A percentile compares a stretch with the other conserved stretches of the same genome.
Conservation (phyloP, 2,329 filamentous ascomycete species). For the Ophiocordyceps camponoti-leonardi region DNA sequence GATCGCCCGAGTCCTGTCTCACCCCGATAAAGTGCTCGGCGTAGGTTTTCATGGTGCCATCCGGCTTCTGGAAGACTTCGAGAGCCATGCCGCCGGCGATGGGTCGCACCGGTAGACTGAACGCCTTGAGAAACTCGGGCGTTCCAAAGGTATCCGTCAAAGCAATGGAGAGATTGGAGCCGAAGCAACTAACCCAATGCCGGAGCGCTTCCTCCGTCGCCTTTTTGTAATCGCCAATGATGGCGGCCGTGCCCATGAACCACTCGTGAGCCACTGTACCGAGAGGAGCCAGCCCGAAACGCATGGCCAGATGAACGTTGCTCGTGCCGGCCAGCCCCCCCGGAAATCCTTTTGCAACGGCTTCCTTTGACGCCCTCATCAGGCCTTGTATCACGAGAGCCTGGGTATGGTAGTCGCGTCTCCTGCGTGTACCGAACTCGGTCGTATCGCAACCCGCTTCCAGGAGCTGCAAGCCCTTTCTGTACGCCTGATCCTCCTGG, state of each 20-base stretch:
- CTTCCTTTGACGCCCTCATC: constrained; percentile 60
- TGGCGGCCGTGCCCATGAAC: constrained; percentile 97
- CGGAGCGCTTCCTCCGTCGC: constrained; percentile 72
- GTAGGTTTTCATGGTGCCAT: constrained; percentile 42
- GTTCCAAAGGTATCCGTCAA: constrained; percentile 96
- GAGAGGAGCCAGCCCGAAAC: constrained; percentile 66
- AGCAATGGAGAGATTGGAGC: constrained; percentile 68
- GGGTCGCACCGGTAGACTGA: constrained; percentile 45
- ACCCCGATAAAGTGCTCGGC: constrained; percentile 72
- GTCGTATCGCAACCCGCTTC: constrained; percentile 77
- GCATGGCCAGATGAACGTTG: constrained; percentile 95
- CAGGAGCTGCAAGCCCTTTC: constrained; percentile 63
- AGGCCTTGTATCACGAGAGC: constrained; percentile 80
- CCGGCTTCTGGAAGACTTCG: constrained; percentile 21
- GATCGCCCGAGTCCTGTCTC: constrained; percentile 82
- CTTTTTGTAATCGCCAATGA: constrained; percentile 66
- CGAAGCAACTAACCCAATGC: constrained; percentile 87
- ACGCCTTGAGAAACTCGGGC: constrained; percentile 69
- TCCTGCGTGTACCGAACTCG: constrained; percentile 80
- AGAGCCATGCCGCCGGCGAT: constrained; percentile 23
- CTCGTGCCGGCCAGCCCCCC: constrained; percentile 78
- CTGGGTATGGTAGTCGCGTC: constrained; percentile 89
- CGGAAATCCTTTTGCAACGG: constrained; percentile 40
- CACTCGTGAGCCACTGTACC: constrained; percentile 92
- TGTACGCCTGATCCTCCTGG: constrained; percentile 70